Evolutionary conservation across 495 filamentous ascomycete species (phyloP), one percentile per base, ranked within the genome.

Genomic region (Aspergillus leporis): DNA sequence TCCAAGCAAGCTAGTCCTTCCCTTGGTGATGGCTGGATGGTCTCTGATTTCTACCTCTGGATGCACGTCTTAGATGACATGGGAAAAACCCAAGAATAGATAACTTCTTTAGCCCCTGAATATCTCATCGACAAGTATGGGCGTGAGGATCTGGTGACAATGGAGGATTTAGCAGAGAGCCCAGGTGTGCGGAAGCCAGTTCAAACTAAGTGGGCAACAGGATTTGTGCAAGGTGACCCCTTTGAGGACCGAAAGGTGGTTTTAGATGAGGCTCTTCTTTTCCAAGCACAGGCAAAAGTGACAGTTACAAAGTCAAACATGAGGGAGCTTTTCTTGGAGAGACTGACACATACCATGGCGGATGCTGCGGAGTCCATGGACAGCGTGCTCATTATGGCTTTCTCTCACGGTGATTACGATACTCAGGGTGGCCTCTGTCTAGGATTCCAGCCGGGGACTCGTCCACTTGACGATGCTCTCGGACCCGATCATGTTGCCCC

Each of bases 381-480:
- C 21, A 52, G 13, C 6, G 55, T 62, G 14, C 45, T 62, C 0
- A 50, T 62, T 10, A 56, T 62, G 55, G 51, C 59, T 4, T 62
- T 62, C 25, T 28, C 55, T 4, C 60, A 58, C 45, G 60, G 60
- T 14, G 60, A 58, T 31, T 62, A 54, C 31, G 58, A 61, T 4
- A 32, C 55, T 8, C 9, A 51, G 3, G 43, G 50, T 22, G 60
- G 60, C 9, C 40, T 62, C 12, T n/a, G n/a, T 8, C 22, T 55
- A 23, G 51, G 55, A 21, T n/a, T 22, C 18, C 31, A 58, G 22
- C 18, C 2, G 10, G 34, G 31, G 7, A 10, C 10, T 5, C 5
- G 31, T 32, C 31, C 10, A 5, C 31, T 10, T 5, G 31, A 32
- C 10, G 30, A 38, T 25, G 16, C 22, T 30, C 10, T 53, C 3